phyloP scores from a whole-genome alignment of 768 basidiomycete genomes.

The Suillus bovinus region DNA sequence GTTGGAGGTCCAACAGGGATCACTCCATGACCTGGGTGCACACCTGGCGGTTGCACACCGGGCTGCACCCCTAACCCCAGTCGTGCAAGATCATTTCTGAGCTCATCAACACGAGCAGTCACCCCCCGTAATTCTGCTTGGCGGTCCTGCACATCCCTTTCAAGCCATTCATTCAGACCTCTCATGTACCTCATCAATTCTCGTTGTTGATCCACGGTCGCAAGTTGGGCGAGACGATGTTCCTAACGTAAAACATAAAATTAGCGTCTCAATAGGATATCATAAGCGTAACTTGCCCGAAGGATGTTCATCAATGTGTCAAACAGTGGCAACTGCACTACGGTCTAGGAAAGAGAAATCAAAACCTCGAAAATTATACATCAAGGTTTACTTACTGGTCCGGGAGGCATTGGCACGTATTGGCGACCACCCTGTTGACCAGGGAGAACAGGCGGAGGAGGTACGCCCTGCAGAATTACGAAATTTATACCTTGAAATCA shows the following conservation, averaged over 20 bases:
- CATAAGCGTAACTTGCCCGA: conserved; percentile 43
- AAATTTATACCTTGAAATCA: background rate
- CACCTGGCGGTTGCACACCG: conserved; percentile 30
- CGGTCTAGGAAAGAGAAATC: conserved; percentile 41
- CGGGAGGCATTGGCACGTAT: conserved; percentile 49
- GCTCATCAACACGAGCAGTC: conserved; percentile 55
- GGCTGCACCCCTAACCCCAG: conserved; percentile 43
- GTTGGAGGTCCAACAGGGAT: conserved; percentile 21
- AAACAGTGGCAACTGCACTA: conserved; percentile 65
- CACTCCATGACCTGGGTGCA: background rate
- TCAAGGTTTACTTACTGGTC: conserved; percentile 47
- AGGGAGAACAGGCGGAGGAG: conserved; percentile 30
- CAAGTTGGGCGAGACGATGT: conserved; percentile 71
- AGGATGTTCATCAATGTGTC: conserved; percentile 71
- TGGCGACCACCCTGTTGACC: conserved; percentile 25
- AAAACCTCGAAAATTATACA: background rate
- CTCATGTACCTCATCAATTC: conserved; percentile 81
- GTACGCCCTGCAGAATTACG: conserved; percentile 19
- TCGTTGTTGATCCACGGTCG: conserved; percentile 76
- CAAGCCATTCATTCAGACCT: conserved; percentile 77
- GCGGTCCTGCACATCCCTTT: conserved; percentile 75
- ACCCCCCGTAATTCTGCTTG: conserved; percentile 72
- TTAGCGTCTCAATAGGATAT: conserved; percentile 6
- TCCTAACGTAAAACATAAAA: conserved; percentile 50
- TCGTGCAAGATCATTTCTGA: conserved; percentile 46